phyloP scores from a whole-genome alignment of 2,329 filamentous ascomycete species.

The Microsporum audouinii region DNA sequence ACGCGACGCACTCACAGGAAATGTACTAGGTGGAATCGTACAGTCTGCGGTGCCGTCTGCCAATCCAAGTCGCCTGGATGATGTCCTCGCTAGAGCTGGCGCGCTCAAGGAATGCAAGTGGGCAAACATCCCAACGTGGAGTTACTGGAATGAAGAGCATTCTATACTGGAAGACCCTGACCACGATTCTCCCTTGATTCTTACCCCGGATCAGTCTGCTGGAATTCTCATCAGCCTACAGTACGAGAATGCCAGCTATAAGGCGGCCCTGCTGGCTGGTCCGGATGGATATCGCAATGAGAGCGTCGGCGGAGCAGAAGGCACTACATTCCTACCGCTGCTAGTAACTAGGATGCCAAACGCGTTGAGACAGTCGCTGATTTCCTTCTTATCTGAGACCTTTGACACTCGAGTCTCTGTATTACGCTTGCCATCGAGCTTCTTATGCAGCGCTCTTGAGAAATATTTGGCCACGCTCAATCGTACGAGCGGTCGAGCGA shows the following conservation, averaged over 20 bases:
- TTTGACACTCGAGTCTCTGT: slow-evolving; percentile 42
- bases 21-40: slow-evolving; percentile 35
- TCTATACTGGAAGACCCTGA: slow-evolving; percentile 16
- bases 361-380: slow-evolving; percentile 38
- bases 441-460: slow-evolving; percentile 37
- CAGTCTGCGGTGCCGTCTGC: not conserved
- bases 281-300: slow-evolving; percentile 11
- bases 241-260: slow-evolving; percentile 41
- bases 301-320: slow-evolving; percentile 10
- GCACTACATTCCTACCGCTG: slow-evolving; percentile 40
- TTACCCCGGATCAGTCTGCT: slow-evolving; percentile 22
- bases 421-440: slow-evolving; percentile 34
- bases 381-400: slow-evolving; percentile 38
- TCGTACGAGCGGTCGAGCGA: not conserved
- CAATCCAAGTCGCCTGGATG: slow-evolving; percentile 20
- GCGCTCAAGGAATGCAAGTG: slow-evolving; percentile 39
- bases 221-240: slow-evolving; percentile 41
- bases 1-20: slow-evolving; percentile 39
- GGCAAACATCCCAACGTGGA: slow-evolving; percentile 27
- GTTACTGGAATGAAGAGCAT: slow-evolving; percentile 20
- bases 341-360: slow-evolving; percentile 42
- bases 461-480: slow-evolving; percentile 22
- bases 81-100: slow-evolving; percentile 36
- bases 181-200: slow-evolving; percentile 19
- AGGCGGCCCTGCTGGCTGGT: slow-evolving; percentile 39